Base-by-base conservation (phyloP, 176 grass and related monocot genomes). In the Cenchrus americanus region DNA sequence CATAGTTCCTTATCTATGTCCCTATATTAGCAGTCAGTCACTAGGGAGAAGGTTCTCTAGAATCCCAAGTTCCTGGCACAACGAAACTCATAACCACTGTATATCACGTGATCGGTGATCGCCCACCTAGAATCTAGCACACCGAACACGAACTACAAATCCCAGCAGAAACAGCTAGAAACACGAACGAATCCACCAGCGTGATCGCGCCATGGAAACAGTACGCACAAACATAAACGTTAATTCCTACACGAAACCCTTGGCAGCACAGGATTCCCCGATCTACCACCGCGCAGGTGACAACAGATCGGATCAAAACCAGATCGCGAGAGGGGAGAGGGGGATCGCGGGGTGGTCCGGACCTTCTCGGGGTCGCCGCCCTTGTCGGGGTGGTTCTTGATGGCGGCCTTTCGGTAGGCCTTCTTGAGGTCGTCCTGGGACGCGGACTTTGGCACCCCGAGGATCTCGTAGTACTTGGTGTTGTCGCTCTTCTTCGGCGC, bases 381-480 rank as follows among this genome's bases (percentile, higher is more conserved):
- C 93, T 98, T 98, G 77, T 98, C 93, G 69, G 96, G 96, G 71
- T 98, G 96, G 78, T 98, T 98, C 91, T 98, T 98, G 84, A 98
- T 95, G 83, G 96, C 96, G 46, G 96, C 96, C 93, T 95, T 98
- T 68, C 96, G 96, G 82, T 98, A 98, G 32, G 96, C 96, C 89
- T 98, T 98, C 96, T 98, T 98, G 82, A 98, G 96, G 53, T 98
- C 96, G 46, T 98, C 96, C 91, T 93, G 96, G 66, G 96, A 93
- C 26, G 96, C 93, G 18, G 23, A 55, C 85, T 98, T 98, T 53
- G 96, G 87, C 65, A 98, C 96, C 64, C 96, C 96, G 24, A 98
- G 96, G 86, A 98, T 83, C 89, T 98, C 96, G 79, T 98, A 98
- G 86, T 98, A 98, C 85, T 88, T 95, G 43, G 91, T 95, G 90